phyloP scores from a whole-genome alignment of 208 protist genomes.

The Leishmania gerbilli region DNA sequence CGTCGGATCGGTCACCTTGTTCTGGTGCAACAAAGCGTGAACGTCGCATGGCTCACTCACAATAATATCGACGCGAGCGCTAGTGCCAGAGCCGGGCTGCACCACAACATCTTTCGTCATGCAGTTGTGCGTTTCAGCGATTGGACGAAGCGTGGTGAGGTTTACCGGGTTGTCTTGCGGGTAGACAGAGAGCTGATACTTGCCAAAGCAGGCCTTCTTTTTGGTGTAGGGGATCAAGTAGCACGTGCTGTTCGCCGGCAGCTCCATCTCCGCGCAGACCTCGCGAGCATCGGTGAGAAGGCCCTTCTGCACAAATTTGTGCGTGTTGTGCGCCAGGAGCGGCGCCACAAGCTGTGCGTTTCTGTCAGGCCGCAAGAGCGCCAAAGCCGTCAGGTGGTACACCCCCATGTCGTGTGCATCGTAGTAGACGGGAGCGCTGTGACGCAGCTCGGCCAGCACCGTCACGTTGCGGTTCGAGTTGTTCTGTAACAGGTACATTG shows the following conservation, averaged over 20 bases:
- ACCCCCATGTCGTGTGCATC: constrained; percentile 59
- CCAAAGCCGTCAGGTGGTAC: constrained; percentile 72
- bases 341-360: constrained; percentile 40
- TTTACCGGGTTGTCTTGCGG: constrained; percentile 54
- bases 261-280: constrained; percentile 65
- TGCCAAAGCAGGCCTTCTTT: constrained; percentile 46
- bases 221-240: constrained; percentile 79
- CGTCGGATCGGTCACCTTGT: constrained; percentile 44
- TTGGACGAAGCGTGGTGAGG: constrained; percentile 57
- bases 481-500: constrained; percentile 84
- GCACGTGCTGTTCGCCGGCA: constrained; percentile 65
- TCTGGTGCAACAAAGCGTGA: constrained; percentile 71
- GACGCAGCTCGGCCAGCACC: constrained; percentile 69
- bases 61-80: constrained; percentile 51
- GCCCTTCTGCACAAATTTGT: constrained; percentile 74
- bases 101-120: constrained; percentile 40
- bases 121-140: constrained; percentile 44
- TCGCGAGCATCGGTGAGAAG: constrained; percentile 81
- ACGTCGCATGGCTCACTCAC: constrained; percentile 58
- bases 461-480: constrained; percentile 54
- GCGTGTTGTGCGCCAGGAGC: constrained; percentile 70
- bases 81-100: constrained; percentile 28
- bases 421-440: constrained; percentile 45
- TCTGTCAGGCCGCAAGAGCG: constrained; percentile 48
- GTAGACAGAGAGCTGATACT: constrained; percentile 76